Conservation (phyloP, 2,329 filamentous ascomycete species). For the Trichoderma lentiforme region DNA sequence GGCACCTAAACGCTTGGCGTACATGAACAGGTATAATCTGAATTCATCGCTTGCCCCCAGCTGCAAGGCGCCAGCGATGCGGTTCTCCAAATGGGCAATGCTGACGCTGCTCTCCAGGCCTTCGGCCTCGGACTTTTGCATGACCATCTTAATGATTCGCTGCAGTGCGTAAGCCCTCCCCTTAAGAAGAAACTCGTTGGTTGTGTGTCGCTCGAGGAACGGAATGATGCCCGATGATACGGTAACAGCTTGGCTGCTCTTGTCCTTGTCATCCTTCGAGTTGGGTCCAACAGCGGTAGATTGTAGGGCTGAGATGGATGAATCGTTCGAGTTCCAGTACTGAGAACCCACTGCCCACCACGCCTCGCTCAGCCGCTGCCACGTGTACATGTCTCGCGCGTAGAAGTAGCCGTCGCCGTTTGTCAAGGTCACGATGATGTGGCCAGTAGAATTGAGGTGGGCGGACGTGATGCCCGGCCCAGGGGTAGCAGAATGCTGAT, state of each 20-base stretch:
- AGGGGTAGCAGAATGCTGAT: slow-evolving; percentile 68
- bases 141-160: slow-evolving; percentile 81
- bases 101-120: slow-evolving; percentile 87
- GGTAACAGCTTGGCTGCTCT: slow-evolving; percentile 47
- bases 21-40: slow-evolving; percentile 93
- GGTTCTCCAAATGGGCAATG: slow-evolving; percentile 91
- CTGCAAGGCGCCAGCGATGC: slow-evolving; percentile 82
- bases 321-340: slow-evolving; percentile 98
- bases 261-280: slow-evolving; percentile 43
- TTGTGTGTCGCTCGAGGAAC: slow-evolving; percentile 89
- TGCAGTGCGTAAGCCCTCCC: slow-evolving; percentile 90
- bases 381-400: slow-evolving; percentile 77
- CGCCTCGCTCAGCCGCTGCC: slow-evolving; percentile 92
- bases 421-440: slow-evolving; percentile 83
- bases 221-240: slow-evolving; percentile 92
- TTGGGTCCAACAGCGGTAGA: slow-evolving; percentile 64
- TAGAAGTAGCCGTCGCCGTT: slow-evolving; percentile 96
- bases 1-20: slow-evolving; percentile 89
- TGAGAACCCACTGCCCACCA: slow-evolving; percentile 99
- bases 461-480: slow-evolving; percentile 87
- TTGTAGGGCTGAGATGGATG: slow-evolving; percentile 76
- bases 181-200: slow-evolving; percentile 85
- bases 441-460: slow-evolving; percentile 81
- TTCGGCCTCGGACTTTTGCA: slow-evolving; percentile 88
- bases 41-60: slow-evolving; percentile 89